Evolutionary conservation across 176 grass and related monocot genomes (phyloP).

Genomic region (Avena sativa): DNA sequence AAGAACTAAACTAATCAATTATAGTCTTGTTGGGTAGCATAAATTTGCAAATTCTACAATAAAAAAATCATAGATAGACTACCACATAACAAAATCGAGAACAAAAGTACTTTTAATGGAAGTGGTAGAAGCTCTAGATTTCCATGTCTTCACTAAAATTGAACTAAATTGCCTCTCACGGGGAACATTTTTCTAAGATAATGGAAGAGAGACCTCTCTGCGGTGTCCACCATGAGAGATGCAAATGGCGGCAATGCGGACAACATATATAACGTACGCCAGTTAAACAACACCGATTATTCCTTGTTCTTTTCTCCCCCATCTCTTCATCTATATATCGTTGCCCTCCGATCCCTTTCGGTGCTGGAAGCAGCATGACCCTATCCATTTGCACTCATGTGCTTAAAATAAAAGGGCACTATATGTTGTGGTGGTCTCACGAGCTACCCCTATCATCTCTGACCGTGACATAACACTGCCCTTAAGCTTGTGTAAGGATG

Average conservation of each 20-base stretch:
- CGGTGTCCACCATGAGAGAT: neutral
- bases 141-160: neutral
- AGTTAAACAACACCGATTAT: conserved; percentile 12
- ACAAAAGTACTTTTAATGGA: neutral
- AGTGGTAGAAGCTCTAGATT: neutral
- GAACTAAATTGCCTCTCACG: neutral
- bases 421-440: conserved; percentile 27
- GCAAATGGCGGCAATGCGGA: neutral
- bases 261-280: neutral
- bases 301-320: neutral
- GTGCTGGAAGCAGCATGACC: conserved; percentile 31
- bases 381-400: conserved; percentile 37
- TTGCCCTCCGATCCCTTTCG: conserved; percentile 35
- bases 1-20: neutral
- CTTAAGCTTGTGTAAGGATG: conserved; percentile 34
- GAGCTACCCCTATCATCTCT: conserved; percentile 12
- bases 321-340: conserved; percentile 13
- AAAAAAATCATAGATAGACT: neutral
- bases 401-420: conserved; percentile 51
- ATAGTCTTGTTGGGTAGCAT: neutral
- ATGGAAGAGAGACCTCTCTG: neutral
- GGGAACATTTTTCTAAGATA: neutral
- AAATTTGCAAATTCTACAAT: neutral
- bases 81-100: neutral
- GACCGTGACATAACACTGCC: conserved; percentile 33